A percentile compares a stretch with the other conserved stretches of the same genome.
phyloP scores from a whole-genome alignment of 371 early-diverging fungal species.

The Saksenaea oblongispora region DNA sequence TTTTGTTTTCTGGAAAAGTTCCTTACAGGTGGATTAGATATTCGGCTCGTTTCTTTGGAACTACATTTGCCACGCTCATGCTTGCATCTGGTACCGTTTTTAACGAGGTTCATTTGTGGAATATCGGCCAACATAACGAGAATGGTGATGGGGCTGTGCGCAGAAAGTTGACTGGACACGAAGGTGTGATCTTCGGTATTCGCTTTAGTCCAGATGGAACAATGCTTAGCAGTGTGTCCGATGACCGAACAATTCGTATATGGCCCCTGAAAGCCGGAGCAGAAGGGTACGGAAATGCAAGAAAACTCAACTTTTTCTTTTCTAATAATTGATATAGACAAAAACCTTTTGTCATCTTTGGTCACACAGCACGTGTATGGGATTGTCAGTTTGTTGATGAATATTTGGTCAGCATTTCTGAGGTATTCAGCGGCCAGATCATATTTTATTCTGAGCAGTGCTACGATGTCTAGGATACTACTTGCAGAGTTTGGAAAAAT shows the following conservation, averaged over 20 bases:
- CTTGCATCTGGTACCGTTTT: conserved; percentile 86
- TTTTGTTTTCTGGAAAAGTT: background rate
- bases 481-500: conserved; percentile 81
- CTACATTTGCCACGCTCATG: conserved; percentile 42
- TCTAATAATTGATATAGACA: conserved; percentile 14
- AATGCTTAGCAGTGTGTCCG: conserved; percentile 73
- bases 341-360: conserved; percentile 61
- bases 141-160: conserved; percentile 50
- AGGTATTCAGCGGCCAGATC: conserved; percentile 22
- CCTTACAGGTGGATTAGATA: conserved; percentile 34
- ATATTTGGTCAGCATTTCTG: conserved; percentile 68
- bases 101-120: conserved; percentile 80
- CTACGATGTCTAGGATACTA: conserved; percentile 59
- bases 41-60: conserved; percentile 70
- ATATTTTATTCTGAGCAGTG: background rate
- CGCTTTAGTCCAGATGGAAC: conserved; percentile 65
- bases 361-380: conserved; percentile 86
- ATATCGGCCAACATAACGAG: conserved; percentile 29
- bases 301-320: background rate
- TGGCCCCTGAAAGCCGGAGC: conserved; percentile 57
- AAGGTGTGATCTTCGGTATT: conserved; percentile 85
- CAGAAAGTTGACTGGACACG: conserved; percentile 64
- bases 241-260: conserved; percentile 83
- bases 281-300: conserved; percentile 14
- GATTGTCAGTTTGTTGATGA: conserved; percentile 66